Base-by-base conservation (phyloP, 768 basidiomycete species). In the Hypholoma sublateritium region DNA sequence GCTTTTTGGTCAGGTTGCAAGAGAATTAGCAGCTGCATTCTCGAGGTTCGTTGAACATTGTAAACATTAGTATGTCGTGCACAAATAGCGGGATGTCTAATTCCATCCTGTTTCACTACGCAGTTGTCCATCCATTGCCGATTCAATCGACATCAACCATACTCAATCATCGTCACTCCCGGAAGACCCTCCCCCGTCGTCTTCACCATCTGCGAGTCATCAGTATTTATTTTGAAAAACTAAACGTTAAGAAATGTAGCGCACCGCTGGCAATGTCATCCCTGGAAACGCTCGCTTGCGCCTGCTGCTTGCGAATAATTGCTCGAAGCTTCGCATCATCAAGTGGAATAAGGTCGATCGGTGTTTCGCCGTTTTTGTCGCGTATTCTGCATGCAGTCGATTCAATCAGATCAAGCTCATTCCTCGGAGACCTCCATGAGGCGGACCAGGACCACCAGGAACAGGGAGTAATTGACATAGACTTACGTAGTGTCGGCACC, bases 401-500 rank as follows among this genome's bases (percentile, higher is more conserved):
- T 22, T 16, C 16, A 46, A 17, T 46, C 32, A 13, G 8, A 41
- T 25, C 35, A 28, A 7, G 25, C 25, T 28, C 25, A 28, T 32
- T 7, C 6, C 28, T 32, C 9, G 9, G 28, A 7, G 28, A 32
- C 28, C 28, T 7, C 28, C 9, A 32, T 9, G 5, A 32, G 9
- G 5, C 5, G 28, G 28, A 32, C 28, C 2, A 32, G 6, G 28
- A 21, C 41, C n/a, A 48, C 19, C 39, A 14, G 44, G 21, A 35
- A 34, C 47, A 34, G 12, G 14, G 28, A 32, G 44, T 39, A 17
- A 13, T 36, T 17, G 43, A 49, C n/a, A 28, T 21, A 14, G 19
- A 63, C 84, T 58, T 56, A 90, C 89, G 69, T 77, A 3, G 80
- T 83, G 71, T 91, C 83, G 1, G 90, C 89, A 3, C 92, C 91